Percentiles rank a stretch among this genome's conserved stretches.
Evolutionary conservation across 495 filamentous ascomycete genomes (phyloP).

Genomic region (Lindgomyces ingoldianus): DNA sequence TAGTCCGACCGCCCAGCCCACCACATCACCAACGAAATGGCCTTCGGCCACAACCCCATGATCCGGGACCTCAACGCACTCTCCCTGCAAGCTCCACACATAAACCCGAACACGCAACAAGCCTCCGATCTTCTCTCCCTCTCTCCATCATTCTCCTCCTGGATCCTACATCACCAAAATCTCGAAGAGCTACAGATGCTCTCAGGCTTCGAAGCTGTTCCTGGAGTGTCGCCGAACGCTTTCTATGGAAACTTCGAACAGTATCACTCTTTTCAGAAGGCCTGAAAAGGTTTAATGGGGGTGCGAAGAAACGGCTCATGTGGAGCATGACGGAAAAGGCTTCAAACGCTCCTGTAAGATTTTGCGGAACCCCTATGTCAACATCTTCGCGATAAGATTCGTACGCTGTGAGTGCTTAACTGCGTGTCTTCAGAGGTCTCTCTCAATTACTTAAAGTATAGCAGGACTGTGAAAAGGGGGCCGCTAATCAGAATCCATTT

Average conservation of each 20-base stretch:
- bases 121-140: constrained; percentile 19
- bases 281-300: constrained; percentile 3
- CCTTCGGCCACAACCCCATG: constrained; percentile 24
- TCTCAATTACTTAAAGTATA: constrained; percentile 2
- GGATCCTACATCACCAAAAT: constrained; percentile 23
- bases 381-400: constrained; percentile 19
- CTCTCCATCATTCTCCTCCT: constrained; percentile 1
- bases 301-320: neutral
- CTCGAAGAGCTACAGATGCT: constrained; percentile 25
- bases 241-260: constrained; percentile 13
- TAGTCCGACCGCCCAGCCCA: constrained; percentile 12
- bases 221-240: constrained; percentile 1
- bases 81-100: constrained; percentile 24
- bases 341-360: neutral
- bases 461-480: constrained; percentile 1
- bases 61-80: constrained; percentile 29
- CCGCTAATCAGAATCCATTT: constrained; percentile 8
- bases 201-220: constrained; percentile 14
- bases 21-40: constrained; percentile 26
- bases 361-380: constrained; percentile 13
- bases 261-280: constrained; percentile 21
- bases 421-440: neutral
- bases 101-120: neutral
- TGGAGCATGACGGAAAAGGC: neutral
- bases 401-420: constrained; percentile 4